These are phyloP conservation scores for Gossypium trilobum DNA, from an alignment of 441 rosid genomes.

Conservation along the genomic window DNA sequence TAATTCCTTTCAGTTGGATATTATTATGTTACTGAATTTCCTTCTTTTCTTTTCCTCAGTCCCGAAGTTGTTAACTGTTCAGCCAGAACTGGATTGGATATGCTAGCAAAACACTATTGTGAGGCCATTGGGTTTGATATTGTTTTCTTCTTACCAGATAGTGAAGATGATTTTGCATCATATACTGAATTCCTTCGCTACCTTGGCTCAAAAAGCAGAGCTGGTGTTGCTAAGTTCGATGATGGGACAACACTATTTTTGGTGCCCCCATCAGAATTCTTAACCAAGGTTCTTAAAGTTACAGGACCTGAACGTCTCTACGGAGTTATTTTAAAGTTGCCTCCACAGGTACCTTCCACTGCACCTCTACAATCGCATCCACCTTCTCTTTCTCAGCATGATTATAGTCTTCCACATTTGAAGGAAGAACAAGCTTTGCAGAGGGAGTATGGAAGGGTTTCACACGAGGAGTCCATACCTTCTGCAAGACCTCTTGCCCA, in stretches of 20 bases:
- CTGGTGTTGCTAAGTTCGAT: conserved; percentile 90
- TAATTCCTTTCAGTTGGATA: background rate
- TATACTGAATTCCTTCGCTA: conserved; percentile 88
- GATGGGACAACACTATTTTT: conserved; percentile 82
- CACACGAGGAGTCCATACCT: conserved; percentile 41
- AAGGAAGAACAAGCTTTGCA: conserved; percentile 37
- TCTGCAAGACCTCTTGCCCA: conserved; percentile 29
- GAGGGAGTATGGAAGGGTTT: conserved; percentile 35
- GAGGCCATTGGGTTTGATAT: conserved; percentile 76
- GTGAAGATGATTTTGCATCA: conserved; percentile 89
- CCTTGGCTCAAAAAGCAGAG: conserved; percentile 81
- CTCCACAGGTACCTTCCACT: conserved; percentile 35
- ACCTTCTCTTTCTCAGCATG: conserved; percentile 30
- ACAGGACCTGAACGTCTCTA: conserved; percentile 80
- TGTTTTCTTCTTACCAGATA: conserved; percentile 84
- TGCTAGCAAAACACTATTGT: conserved; percentile 70
- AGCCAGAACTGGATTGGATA: conserved; percentile 93
- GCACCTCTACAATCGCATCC: conserved; percentile 25
- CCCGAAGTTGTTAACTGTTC: conserved; percentile 88
- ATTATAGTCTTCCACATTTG: conserved; percentile 26
- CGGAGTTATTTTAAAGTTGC: conserved; percentile 84
- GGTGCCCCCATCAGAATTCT: conserved; percentile 92
- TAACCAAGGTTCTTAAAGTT: conserved; percentile 66
- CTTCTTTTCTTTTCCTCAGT: conserved; percentile 34
- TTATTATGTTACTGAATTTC: conserved; percentile 5